Evolutionary conservation across 345 rosid genomes (phyloP).

Genomic region (Leavenworthia alabamica): DNA sequence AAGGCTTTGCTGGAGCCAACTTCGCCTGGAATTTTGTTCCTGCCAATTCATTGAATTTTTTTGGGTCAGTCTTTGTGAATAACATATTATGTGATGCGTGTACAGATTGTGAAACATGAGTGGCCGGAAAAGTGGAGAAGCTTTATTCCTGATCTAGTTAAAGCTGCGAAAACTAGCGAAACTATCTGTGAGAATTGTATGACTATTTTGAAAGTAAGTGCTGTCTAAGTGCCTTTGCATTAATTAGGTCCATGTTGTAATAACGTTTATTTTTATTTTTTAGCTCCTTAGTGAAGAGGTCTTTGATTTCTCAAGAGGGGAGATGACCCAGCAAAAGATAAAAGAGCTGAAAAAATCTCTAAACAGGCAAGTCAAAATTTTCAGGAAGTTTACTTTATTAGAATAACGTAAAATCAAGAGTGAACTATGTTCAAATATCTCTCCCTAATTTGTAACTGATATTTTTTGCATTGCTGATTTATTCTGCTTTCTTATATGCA

Average conservation of each 20-base stretch:
- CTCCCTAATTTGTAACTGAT: constrained; percentile 1
- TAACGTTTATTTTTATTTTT: constrained; percentile 12
- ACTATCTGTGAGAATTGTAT: constrained; percentile 98
- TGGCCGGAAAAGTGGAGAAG: constrained; percentile 97
- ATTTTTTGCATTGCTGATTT: not conserved
- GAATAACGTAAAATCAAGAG: not conserved
- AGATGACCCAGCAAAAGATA: constrained; percentile 93
- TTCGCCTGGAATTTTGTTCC: not conserved
- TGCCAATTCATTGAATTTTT: not conserved
- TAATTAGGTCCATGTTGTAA: not conserved
- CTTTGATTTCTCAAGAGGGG: constrained; percentile 97
- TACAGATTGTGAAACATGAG: constrained; percentile 90
- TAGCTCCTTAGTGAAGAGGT: constrained; percentile 99
- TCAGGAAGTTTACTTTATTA: not conserved
- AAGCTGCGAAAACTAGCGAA: constrained; percentile 97
- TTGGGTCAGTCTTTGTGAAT: not conserved
- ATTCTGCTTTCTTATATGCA: constrained; percentile 38
- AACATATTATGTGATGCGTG: constrained; percentile 1
- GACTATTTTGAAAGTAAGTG: constrained; percentile 76
- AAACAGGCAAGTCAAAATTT: constrained; percentile 52
- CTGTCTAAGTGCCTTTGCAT: not conserved
- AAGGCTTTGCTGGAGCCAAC: constrained; percentile 1
- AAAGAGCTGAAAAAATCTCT: constrained; percentile 86
- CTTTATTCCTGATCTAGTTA: constrained; percentile 92
- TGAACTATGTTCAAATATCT: not conserved